Conservation (phyloP, 2,329 filamentous ascomycete genomes). For the Ophiostoma piceae region DNA sequence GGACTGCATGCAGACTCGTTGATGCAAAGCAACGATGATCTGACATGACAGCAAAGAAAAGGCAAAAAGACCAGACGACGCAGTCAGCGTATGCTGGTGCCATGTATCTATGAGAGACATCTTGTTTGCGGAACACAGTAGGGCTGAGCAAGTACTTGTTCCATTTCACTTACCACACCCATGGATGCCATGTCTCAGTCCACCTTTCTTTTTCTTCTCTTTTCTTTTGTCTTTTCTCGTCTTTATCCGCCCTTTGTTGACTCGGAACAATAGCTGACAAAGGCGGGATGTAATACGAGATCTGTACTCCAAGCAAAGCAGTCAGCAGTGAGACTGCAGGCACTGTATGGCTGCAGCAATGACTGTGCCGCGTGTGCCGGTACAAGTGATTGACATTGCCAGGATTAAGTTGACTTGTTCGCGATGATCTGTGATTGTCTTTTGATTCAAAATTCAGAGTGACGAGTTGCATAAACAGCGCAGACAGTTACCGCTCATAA, state of each 20-base stretch:
- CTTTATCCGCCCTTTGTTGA: no score
- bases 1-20: neutral
- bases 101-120: slow-evolving; percentile 5
- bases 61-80: neutral
- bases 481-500: no score
- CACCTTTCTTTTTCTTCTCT: no score
- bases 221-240: no score
- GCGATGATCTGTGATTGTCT: neutral
- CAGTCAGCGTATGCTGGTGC: neutral
- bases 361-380: neutral
- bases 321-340: neutral
- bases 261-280: neutral
- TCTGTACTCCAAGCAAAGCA: neutral
- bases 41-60: neutral
- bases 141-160: slow-evolving; percentile 18
- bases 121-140: slow-evolving; percentile 17
- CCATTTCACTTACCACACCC: neutral
- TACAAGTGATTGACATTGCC: neutral
- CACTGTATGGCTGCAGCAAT: neutral
- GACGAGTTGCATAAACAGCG: no score
- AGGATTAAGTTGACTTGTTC: neutral
- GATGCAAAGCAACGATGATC: neutral
- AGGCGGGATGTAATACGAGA: slow-evolving; percentile 8
- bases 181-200: neutral
- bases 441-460: no score